Evolutionary conservation across 108 stramenopile genomes (phyloP), one percentile per base, ranked within the genome.

Genomic region (Asterionellopsis glacialis): DNA sequence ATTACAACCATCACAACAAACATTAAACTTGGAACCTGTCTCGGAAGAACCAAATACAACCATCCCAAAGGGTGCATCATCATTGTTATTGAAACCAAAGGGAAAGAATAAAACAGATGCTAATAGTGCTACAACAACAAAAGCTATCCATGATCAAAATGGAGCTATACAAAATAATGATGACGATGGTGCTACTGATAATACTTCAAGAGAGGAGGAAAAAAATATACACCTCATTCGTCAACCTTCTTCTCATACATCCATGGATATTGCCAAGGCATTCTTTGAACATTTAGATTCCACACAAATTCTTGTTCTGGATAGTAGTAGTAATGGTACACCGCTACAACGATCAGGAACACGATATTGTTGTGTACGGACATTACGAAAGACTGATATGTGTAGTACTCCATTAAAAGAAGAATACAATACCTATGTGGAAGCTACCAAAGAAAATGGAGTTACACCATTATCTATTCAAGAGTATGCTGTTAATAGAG

Each of bases 281-380:
- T 75, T 55, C 41, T 75, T 75, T 61, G 64, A 57, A 18, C 56
- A 60, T 9, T 49, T 75, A 12, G 74, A 75, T 65, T 16, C 68
- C 13, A 57, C 60, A n/a, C 52, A 67, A 43, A 16, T n/a, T 3
- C 65, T 75, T 26, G 42, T 23, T 0, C 12, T 75, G 19, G 74
- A 75, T 41, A 33, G 33, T 33, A 33, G 7, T 33, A 33, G 33
- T 33, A 7, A 2, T 33, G 33, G 33, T 33, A 33, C 33, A 5
- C 1, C 62, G 9, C 23, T 61, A 12, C 25, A 2, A n/a, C 43
- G 50, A 28, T 57, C 68, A 26, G 52, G 45, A 58, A 59, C 4
- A 39, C 69, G 16, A 57, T n/a, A n/a, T n/a, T n/a, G n/a, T n/a
- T 61, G 48, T 51, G 61, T 44, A 0, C 56, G 74, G 9, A 70